Evolutionary conservation across 495 filamentous ascomycete species (phyloP).

Genomic region (Aspergillus kassunensis): DNA sequence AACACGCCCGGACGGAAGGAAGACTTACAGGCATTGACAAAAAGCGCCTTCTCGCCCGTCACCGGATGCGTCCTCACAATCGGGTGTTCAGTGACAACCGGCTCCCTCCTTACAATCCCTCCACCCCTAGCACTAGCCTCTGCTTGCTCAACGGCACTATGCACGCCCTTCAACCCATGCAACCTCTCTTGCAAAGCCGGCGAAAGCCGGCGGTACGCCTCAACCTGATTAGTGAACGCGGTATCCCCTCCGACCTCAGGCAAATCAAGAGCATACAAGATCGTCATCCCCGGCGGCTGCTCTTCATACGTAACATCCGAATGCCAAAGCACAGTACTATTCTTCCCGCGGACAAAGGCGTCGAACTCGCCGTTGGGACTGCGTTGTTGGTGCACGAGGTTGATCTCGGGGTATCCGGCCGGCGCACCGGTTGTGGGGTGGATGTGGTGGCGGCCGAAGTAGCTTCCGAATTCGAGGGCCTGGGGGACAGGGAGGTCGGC

Average conservation of each 20-base stretch:
- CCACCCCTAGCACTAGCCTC: slow-evolving; percentile 15
- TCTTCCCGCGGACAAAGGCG: slow-evolving; percentile 25
- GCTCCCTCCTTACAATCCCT: slow-evolving; percentile 54
- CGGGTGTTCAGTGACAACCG: slow-evolving; percentile 5
- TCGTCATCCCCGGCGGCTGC: slow-evolving; percentile 46
- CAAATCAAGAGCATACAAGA: slow-evolving; percentile 27
- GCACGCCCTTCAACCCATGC: slow-evolving; percentile 56
- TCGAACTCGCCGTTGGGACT: slow-evolving; percentile 42
- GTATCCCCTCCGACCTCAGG: slow-evolving; percentile 57
- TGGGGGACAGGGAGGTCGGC: slow-evolving; percentile 52
- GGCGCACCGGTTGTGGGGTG: slow-evolving; percentile 58
- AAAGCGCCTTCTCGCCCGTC: background rate
- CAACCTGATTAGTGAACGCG: slow-evolving; percentile 57
- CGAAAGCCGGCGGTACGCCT: slow-evolving; percentile 58
- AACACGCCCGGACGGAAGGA: background rate
- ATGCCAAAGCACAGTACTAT: slow-evolving; percentile 53
- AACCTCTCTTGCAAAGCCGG: slow-evolving; percentile 56
- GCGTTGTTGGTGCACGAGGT: slow-evolving; percentile 47
- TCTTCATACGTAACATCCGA: slow-evolving; percentile 61
- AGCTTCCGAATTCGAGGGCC: slow-evolving; percentile 49
- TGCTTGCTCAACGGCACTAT: slow-evolving; percentile 60
- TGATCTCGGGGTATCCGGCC: slow-evolving; percentile 54
- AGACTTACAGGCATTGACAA: background rate
- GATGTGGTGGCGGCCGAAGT: slow-evolving; percentile 60
- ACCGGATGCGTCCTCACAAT: slow-evolving; percentile 9